Evolutionary conservation across 768 basidiomycete species (phyloP), one percentile per base, ranked within the genome.

Genomic region (Epithele typhae): DNA sequence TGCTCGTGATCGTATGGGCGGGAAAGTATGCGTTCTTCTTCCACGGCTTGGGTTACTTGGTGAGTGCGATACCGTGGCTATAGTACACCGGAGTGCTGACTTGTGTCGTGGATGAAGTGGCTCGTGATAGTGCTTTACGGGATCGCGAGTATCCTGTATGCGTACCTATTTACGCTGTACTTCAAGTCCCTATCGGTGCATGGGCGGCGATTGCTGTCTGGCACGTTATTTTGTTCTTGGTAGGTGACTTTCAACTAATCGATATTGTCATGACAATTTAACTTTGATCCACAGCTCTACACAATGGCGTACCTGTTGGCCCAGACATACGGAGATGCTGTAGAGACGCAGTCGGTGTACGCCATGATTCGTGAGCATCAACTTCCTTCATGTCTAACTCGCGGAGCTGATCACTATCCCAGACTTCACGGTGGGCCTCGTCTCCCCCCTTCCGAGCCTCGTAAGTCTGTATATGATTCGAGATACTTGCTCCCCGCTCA

Each of bases 401-500:
- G n/a, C n/a, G 7, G 73, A 82, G 34, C 79, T 87, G 43, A 81
- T 75, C 1, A 77, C 77, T 42, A 76, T 83, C 38, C 83, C 7
- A 76, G 73, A 88, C 64, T 90, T 82, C 57, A 79, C 84, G 0
- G 60, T 85, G 25, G 84, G 84, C 0, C 43, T 88, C 3, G 60
- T 79, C 15, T 80, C 84, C 1, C 88, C 88, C 4, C 77, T 91
- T 4, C 78, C 79, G 8, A 85, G 77, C n/a, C n/a, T n/a, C n/a
- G n/a, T 30, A 30, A 30, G 27, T 30, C n/a, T n/a, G n/a, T n/a
- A n/a, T 30, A 7, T 14, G 8, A 30, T 14, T 30, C 27, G 14
- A 30, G 7, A 30, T 30, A 30, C 7, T 7, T 7, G 7, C n/a
- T n/a, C n/a, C n/a, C n/a, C n/a, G n/a, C n/a, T 30, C 7, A 30